A percentile compares a stretch with the other conserved stretches of the same genome.
These are phyloP conservation scores for Auriscalpium vulgare DNA, from an alignment of 768 basidiomycete species.

Conservation along the genomic window DNA sequence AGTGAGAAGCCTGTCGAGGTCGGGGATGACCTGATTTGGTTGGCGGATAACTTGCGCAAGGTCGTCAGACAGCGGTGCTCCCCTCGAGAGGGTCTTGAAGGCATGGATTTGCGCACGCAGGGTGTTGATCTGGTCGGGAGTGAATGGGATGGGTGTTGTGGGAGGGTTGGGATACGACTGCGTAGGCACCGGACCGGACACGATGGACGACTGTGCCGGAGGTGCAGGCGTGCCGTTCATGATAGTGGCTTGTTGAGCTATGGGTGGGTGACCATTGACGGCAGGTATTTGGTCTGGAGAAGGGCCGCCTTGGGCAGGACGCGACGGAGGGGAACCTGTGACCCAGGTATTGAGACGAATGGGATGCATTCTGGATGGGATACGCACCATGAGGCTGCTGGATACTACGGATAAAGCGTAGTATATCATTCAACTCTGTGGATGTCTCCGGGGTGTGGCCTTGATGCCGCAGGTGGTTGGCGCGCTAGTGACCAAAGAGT, in stretches of 20 bases:
- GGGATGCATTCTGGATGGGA: neutral
- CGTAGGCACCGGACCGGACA: constrained; percentile 41
- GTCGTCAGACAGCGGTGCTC: constrained; percentile 58
- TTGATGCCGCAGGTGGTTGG: constrained; percentile 32
- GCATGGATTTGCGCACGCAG: constrained; percentile 81
- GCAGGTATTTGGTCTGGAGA: constrained; percentile 21
- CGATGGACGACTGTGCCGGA: constrained; percentile 30
- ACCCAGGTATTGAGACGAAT: neutral
- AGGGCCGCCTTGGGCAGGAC: constrained; percentile 6
- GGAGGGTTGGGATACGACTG: constrained; percentile 47
- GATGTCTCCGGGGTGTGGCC: constrained; percentile 40
- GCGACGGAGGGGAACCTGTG: constrained; percentile 5
- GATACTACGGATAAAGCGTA: constrained; percentile 29
- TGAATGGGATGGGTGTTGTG: constrained; percentile 72
- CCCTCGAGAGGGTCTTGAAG: constrained; percentile 63
- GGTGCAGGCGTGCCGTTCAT: constrained; percentile 29
- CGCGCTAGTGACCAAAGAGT: constrained; percentile 27
- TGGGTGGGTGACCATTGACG: constrained; percentile 44
- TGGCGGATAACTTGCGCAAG: constrained; percentile 65
- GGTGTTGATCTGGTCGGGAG: constrained; percentile 62
- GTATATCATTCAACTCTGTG: constrained; percentile 34
- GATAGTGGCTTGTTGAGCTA: constrained; percentile 13
- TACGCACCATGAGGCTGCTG: constrained; percentile 27
- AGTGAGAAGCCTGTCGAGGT: constrained; percentile 59
- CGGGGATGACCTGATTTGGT: constrained; percentile 50